A percentile compares a stretch with the other conserved stretches of the same genome.
phyloP scores from a whole-genome alignment of 2,329 filamentous ascomycete species.

The Fusarium staphyleae region DNA sequence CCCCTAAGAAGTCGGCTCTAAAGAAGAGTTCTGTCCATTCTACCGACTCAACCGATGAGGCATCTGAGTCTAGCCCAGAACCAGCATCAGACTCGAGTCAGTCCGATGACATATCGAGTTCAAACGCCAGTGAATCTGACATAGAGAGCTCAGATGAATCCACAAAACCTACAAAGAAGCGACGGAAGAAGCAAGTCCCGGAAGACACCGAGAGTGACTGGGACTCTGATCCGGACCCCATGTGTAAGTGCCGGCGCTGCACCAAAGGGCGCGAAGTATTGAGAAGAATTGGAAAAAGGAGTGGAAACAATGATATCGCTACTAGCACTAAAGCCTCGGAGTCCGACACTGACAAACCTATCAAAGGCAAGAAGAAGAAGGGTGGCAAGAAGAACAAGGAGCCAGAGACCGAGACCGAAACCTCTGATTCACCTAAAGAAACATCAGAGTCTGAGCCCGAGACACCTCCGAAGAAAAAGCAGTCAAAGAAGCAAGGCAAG shows the following conservation, averaged over 20 bases:
- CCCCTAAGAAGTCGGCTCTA: conserved; percentile 37
- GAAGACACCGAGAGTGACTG: conserved; percentile 38
- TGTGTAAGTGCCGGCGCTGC: conserved; percentile 41
- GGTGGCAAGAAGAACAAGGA: conserved; percentile 34
- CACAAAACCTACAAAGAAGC: conserved; percentile 15
- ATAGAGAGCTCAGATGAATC: conserved; percentile 25
- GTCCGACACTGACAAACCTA: conserved; percentile 32
- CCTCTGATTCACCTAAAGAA: conserved; percentile 35
- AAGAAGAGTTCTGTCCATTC: conserved; percentile 32
- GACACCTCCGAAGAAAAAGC: conserved; percentile 20
- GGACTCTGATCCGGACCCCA: conserved; percentile 47
- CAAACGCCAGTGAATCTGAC: conserved; percentile 29
- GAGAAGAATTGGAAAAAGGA: conserved; percentile 34
- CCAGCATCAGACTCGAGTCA: conserved; percentile 35
- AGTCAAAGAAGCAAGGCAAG: conserved; percentile 29
- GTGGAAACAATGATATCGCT: conserved; percentile 10
- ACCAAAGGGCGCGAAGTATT: conserved; percentile 32
- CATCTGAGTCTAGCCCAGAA: conserved; percentile 32
- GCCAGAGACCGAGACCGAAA: conserved; percentile 38
- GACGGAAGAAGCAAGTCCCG: conserved; percentile 25
- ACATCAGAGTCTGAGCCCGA: conserved; percentile 30
- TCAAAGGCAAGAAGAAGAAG: conserved; percentile 24
- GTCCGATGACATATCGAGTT: conserved; percentile 25
- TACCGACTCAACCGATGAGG: conserved; percentile 33
- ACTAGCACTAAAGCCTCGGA: conserved; percentile 24